A percentile compares a stretch with the other conserved stretches of the same genome.
These are phyloP conservation scores for Aspergillus wentii DNA, from an alignment of 495 filamentous ascomycete species.

Conservation along the genomic window DNA sequence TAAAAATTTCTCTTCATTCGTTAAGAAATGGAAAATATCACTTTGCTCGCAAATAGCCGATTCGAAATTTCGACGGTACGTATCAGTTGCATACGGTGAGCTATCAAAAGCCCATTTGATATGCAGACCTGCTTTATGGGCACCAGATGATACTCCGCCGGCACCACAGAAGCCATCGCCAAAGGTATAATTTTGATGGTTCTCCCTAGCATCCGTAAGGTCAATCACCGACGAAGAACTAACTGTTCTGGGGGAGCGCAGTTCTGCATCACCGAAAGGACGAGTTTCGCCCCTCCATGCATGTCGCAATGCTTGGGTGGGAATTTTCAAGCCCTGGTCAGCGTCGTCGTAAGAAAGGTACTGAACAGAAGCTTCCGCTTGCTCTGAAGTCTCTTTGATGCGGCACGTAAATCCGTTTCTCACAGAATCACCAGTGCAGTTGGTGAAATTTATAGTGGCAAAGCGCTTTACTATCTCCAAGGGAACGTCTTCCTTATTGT, in stretches of 20 bases:
- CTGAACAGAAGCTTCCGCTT: constrained; percentile 17
- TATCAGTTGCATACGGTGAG: constrained; percentile 46
- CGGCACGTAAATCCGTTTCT: too few relatives aligned
- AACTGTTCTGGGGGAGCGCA: neutral
- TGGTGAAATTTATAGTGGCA: constrained; percentile 28
- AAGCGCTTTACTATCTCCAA: constrained; percentile 15
- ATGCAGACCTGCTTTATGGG: constrained; percentile 53
- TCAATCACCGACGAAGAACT: constrained; percentile 17
- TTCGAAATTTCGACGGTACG: constrained; percentile 58
- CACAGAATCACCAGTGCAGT: too few relatives aligned
- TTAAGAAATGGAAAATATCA: constrained; percentile 24
- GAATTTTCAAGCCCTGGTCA: constrained; percentile 6
- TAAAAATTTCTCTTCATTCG: constrained; percentile 18
- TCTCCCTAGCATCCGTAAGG: constrained; percentile 5
- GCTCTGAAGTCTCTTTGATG: constrained; percentile 14
- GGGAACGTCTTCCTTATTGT: constrained; percentile 12
- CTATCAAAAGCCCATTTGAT: constrained; percentile 62
- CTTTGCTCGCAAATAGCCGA: constrained; percentile 37
- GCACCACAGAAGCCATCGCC: constrained; percentile 73
- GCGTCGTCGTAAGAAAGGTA: constrained; percentile 25
- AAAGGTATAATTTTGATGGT: constrained; percentile 47
- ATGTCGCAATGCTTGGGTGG: constrained; percentile 14
- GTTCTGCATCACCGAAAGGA: constrained; percentile 19
- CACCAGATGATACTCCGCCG: constrained; percentile 71
- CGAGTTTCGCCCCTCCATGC: constrained; percentile 27